phyloP scores from a whole-genome alignment of 2,329 filamentous ascomycete genomes.

The Claviceps digitariae region DNA sequence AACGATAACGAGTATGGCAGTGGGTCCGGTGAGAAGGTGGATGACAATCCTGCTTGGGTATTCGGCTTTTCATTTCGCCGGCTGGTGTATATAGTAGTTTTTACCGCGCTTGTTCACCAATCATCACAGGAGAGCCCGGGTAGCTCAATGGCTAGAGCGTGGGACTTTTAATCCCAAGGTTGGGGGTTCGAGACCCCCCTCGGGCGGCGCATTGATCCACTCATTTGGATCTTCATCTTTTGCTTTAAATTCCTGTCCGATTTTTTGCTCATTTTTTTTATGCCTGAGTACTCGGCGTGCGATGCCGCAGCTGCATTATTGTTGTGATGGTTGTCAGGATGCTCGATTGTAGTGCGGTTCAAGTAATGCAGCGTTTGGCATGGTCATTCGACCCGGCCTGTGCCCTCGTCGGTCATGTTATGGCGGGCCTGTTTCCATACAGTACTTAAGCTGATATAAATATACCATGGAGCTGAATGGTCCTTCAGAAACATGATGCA shows the following conservation, averaged over 20 bases:
- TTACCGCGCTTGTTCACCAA: background rate
- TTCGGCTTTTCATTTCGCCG: background rate
- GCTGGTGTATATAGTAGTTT: background rate
- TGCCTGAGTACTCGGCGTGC: too few species aligned
- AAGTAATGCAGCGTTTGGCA: too few species aligned
- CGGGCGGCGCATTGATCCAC: constrained; percentile 9
- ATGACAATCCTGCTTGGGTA: background rate
- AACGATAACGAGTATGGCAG: background rate
- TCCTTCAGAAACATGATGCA: too few species aligned
- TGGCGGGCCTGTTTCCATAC: too few species aligned
- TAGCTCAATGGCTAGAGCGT: constrained; percentile 23
- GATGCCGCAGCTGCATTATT: too few species aligned
- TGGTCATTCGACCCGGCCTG: too few species aligned
- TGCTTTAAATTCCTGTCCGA: background rate
- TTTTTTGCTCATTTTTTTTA: background rate
- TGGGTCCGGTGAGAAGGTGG: background rate
- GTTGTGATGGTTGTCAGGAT: too few species aligned
- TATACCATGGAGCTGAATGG: too few species aligned
- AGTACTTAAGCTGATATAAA: too few species aligned
- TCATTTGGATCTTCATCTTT: background rate
- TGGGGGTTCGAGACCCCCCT: constrained; percentile 21
- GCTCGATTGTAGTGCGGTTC: too few species aligned
- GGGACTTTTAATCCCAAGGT: constrained; percentile 21
- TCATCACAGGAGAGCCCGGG: constrained; percentile 10
- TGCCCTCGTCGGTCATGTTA: too few species aligned